Evolutionary conservation across 805 yeast species (phyloP).

Genomic region (Candida railenensis): DNA sequence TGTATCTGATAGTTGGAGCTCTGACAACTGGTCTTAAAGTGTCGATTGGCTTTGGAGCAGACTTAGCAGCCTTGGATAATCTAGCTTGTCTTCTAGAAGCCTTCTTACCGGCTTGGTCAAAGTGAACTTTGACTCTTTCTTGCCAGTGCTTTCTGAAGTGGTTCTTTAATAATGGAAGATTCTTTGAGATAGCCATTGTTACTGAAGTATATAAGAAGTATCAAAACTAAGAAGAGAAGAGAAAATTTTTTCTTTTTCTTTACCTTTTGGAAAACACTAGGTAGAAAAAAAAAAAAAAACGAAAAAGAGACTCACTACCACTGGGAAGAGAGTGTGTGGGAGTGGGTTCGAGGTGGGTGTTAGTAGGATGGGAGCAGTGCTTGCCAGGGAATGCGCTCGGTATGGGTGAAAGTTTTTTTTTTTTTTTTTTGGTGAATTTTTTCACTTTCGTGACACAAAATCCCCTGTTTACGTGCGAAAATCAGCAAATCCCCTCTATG

Average conservation of each 20-base stretch:
- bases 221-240: conserved; percentile 14
- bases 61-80: conserved; percentile 87
- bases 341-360: not conserved
- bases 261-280: too few relatives aligned
- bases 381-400: not conserved
- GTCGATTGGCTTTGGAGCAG: conserved; percentile 98
- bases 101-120: conserved; percentile 99
- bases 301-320: not conserved
- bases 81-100: conserved; percentile 94
- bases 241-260: conserved; percentile 14
- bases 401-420: not conserved
- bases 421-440: not conserved
- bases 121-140: conserved; percentile 98
- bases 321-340: not conserved
- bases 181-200: conserved; percentile 90
- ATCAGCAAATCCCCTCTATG: not conserved
- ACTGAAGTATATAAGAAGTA: conserved; percentile 9
- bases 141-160: conserved; percentile 99
- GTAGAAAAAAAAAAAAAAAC: conserved; percentile 7
- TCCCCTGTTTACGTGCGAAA: not conserved
- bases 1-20: conserved; percentile 98
- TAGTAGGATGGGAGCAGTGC: not conserved
- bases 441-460: not conserved
- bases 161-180: conserved; percentile 98
- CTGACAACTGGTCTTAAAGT: conserved; percentile 96